Percentiles rank a stretch among this genome's conserved stretches.
Conservation (phyloP, 2,329 filamentous ascomycete genomes). For the Colletotrichum sp. region DNA sequence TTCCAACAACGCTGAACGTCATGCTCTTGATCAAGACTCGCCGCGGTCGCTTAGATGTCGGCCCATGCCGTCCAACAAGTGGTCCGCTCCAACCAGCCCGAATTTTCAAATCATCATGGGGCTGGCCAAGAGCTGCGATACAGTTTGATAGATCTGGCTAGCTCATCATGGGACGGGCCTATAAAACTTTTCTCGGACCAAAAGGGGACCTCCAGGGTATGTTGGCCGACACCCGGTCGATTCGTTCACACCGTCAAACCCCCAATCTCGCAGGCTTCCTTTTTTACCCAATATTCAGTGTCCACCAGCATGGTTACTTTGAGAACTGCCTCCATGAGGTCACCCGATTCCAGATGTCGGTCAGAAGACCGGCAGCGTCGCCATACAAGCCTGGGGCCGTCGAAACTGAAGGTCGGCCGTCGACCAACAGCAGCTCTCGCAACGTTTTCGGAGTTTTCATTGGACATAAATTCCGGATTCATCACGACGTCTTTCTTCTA, state of each 20-base stretch:
- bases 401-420: neutral
- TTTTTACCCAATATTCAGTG: neutral
- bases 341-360: neutral
- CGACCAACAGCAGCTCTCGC: constrained; percentile 35
- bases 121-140: neutral
- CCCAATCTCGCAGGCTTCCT: neutral
- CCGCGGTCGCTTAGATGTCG: neutral
- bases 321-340: neutral
- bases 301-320: neutral
- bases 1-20: neutral
- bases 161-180: constrained; percentile 10
- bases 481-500: constrained; percentile 29
- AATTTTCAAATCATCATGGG: neutral
- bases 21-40: neutral
- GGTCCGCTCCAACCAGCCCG: neutral
- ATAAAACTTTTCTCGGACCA: neutral
- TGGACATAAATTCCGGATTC: constrained; percentile 41
- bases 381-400: neutral
- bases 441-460: constrained; percentile 30
- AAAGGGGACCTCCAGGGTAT: neutral
- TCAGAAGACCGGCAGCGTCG: neutral
- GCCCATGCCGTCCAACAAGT: neutral
- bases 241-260: neutral
- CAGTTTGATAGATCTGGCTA: constrained; percentile 15
- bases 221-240: neutral